Evolutionary conservation across 2,329 filamentous ascomycete genomes (phyloP).

Genomic region (Botrytis tulipae): DNA sequence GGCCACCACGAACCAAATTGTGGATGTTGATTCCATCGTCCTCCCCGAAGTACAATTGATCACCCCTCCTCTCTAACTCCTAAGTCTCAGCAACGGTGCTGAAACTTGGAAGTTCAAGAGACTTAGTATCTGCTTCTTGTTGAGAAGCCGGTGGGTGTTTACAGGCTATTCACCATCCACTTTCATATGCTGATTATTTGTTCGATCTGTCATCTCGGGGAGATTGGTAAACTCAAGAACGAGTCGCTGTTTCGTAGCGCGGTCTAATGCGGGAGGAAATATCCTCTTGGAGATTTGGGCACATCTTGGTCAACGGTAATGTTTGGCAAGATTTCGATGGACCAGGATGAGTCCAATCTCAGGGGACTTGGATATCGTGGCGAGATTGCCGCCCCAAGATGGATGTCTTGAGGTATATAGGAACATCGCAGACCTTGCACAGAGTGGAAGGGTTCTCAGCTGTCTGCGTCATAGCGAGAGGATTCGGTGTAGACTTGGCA

Average conservation of each 20-base stretch:
- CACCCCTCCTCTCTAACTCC: not conserved
- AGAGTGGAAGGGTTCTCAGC: not conserved
- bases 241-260: slow-evolving; percentile 72
- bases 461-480: not conserved
- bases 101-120: not conserved
- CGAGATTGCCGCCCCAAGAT: not conserved
- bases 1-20: not conserved
- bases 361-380: slow-evolving; percentile 37
- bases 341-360: not conserved
- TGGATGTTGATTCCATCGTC: not conserved
- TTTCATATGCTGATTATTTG: slow-evolving; percentile 37
- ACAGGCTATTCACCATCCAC: slow-evolving; percentile 23
- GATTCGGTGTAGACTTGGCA: not conserved
- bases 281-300: slow-evolving; percentile 35
- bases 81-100: not conserved
- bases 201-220: slow-evolving; percentile 48
- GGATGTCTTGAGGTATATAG: accelerated
- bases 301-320: slow-evolving; percentile 35
- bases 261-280: slow-evolving; percentile 61
- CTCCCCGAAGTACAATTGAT: accelerated
- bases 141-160: not conserved
- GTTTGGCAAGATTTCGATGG: slow-evolving; percentile 42
- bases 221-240: slow-evolving; percentile 71
- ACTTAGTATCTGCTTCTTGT: not conserved
- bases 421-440: not conserved